A percentile compares a stretch with the other conserved stretches of the same genome.
These are phyloP conservation scores for Stentor coeruleus DNA, from an alignment of 73 alveolate genomes.

Conservation along the genomic window DNA sequence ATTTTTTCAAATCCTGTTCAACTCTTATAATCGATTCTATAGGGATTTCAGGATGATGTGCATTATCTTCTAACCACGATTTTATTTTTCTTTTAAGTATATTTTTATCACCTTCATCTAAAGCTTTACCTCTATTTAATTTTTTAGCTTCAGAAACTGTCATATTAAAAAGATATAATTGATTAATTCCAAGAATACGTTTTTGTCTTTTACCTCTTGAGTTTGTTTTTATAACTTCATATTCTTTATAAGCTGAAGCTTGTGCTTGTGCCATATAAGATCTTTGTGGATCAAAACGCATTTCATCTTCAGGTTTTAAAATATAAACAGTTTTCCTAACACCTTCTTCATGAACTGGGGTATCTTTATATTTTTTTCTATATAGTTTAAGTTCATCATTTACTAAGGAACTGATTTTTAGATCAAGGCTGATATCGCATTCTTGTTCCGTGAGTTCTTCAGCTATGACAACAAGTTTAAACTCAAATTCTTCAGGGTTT, in stretches of 20 bases:
- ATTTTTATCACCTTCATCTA: neutral
- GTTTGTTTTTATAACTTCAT: constrained; percentile 26
- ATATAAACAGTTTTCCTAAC: neutral
- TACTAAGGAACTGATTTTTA: neutral
- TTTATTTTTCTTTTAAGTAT: neutral
- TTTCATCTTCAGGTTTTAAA: neutral
- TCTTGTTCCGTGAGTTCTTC: constrained; percentile 20
- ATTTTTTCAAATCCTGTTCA: constrained; percentile 9
- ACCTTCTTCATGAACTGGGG: neutral
- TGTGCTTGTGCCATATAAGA: neutral
- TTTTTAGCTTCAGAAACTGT: constrained; percentile 5
- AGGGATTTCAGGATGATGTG: constrained; percentile 25
- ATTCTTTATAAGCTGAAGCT: constrained; percentile 21
- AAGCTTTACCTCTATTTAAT: neutral
- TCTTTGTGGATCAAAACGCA: neutral
- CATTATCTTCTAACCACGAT: neutral
- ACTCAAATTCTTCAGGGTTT: constrained; percentile 15
- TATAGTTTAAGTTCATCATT: neutral
- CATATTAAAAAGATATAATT: neutral
- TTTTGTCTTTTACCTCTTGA: constrained; percentile 21
- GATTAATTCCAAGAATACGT: constrained; percentile 10
- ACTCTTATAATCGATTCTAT: neutral
- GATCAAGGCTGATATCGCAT: neutral
- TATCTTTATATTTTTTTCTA: constrained; percentile 17
- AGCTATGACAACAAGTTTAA: neutral